Percentiles rank a stretch among this genome's conserved stretches.
Evolutionary conservation across 805 yeast species (phyloP).

Genomic region (Lachancea lanzarotensis): DNA sequence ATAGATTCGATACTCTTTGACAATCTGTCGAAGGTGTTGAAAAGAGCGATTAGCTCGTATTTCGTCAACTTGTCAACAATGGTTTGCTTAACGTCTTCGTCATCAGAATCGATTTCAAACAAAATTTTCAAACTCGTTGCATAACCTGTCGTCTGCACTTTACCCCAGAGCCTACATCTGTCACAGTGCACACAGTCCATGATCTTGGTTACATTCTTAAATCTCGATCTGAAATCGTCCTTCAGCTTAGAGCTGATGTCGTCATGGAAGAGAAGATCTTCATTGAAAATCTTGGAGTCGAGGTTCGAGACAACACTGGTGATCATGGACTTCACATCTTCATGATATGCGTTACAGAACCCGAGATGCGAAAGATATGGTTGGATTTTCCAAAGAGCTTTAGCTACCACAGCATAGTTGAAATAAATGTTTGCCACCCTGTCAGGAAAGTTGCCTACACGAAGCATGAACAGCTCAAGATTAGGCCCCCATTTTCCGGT

Average conservation of each 20-base stretch:
- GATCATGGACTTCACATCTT: constrained; percentile 40
- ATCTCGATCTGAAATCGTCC: constrained; percentile 78
- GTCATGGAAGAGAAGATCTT: constrained; percentile 43
- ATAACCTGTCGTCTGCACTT: constrained; percentile 93
- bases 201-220: constrained; percentile 81
- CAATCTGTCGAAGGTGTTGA: constrained; percentile 88
- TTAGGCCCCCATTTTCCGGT: constrained; percentile 84
- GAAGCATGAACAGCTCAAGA: constrained; percentile 69
- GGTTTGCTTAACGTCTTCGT: constrained; percentile 37
- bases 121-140: constrained; percentile 91
- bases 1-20: constrained; percentile 78
- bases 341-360: constrained; percentile 42
- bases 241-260: constrained; percentile 48
- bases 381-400: constrained; percentile 66
- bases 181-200: constrained; percentile 99
- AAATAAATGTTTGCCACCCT: constrained; percentile 84
- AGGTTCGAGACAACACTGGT: constrained; percentile 34
- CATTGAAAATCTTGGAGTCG: constrained; percentile 41
- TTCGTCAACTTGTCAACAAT: constrained; percentile 58
- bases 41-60: constrained; percentile 80
- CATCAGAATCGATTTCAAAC: constrained; percentile 58
- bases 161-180: constrained; percentile 97
- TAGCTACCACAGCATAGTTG: constrained; percentile 81
- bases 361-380: constrained; percentile 46
- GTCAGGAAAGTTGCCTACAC: constrained; percentile 88